A percentile compares a stretch with the other conserved stretches of the same genome.
These are phyloP conservation scores for Globisporangium nunn DNA, from an alignment of 352 stramenopile species.

Conservation along the genomic window DNA sequence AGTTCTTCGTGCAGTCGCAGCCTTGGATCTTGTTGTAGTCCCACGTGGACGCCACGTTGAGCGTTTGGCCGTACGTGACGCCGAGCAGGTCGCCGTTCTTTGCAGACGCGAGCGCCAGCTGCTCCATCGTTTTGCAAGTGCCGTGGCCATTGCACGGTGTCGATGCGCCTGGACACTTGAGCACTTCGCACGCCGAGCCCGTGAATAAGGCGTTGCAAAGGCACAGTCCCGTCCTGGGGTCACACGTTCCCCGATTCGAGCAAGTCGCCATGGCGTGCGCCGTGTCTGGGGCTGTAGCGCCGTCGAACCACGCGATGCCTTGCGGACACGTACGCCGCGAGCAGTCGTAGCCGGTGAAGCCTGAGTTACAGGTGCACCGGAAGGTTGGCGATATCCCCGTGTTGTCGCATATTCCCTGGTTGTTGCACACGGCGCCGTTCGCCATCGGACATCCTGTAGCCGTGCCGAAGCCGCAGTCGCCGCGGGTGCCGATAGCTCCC, in stretches of 20 bases:
- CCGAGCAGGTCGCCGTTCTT: slow-evolving; percentile 35
- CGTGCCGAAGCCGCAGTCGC: slow-evolving; percentile 39
- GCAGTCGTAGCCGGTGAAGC: slow-evolving; percentile 55
- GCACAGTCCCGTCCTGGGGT: slow-evolving; percentile 45
- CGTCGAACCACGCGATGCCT: slow-evolving; percentile 67
- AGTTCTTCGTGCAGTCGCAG: slow-evolving; percentile 58
- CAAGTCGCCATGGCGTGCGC: slow-evolving; percentile 42
- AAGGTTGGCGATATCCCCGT: slow-evolving; percentile 25
- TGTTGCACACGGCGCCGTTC: slow-evolving; percentile 29
- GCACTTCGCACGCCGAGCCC: slow-evolving; percentile 64
- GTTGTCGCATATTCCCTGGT: slow-evolving; percentile 31
- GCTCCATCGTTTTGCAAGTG: slow-evolving; percentile 67
- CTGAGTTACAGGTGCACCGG: slow-evolving; percentile 52
- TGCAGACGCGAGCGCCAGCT: slow-evolving; percentile 37
- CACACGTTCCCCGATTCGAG: slow-evolving; percentile 54
- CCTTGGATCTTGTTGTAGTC: slow-evolving; percentile 82
- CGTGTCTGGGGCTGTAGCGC: slow-evolving; percentile 34
- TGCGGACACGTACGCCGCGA: slow-evolving; percentile 38
- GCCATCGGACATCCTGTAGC: slow-evolving; percentile 31
- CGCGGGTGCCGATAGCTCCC: slow-evolving; percentile 20
- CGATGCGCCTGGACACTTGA: slow-evolving; percentile 33
- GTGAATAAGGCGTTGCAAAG: slow-evolving; percentile 65
- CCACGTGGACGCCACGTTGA: slow-evolving; percentile 62
- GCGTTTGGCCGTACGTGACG: slow-evolving; percentile 55
- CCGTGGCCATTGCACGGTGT: slow-evolving; percentile 60